Evolutionary conservation across 208 protist genomes (phyloP), one percentile per base, ranked within the genome.

Genomic region (Crithidia thermophila): DNA sequence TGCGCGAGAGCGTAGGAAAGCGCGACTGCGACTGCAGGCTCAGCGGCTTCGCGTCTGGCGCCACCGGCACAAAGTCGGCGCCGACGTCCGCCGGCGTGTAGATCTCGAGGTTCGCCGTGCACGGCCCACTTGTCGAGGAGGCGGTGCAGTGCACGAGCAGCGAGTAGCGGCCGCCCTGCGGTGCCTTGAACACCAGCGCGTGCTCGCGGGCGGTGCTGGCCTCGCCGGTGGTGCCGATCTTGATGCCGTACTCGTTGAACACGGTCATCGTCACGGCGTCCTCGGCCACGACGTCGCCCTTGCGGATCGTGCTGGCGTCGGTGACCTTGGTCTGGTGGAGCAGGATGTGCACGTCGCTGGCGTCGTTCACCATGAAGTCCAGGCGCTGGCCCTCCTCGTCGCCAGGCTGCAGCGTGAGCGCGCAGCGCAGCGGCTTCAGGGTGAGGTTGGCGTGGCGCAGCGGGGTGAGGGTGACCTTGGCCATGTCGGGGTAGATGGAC

Each of bases 401-500:
- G 31, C 59, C 57, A 20, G 50, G 73, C 58, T 63, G 40, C 39
- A 83, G 81, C 28, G 14, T 83, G 23, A 74, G 46, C 23, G 49
- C 66, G 52, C 49, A 64, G 52, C 47, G 51, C 5, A 90, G 58
- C 28, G 86, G 88, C 60, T 73, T 80, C 40, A 77, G 67, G 3
- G 60, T 93, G 36, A 95, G 73, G 30, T 71, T 78, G 9, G 80
- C 89, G 67, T 81, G 77, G 39, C 87, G 81, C 39, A 95, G 57
- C 43, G 89, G 89, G 10, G 87, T 90, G 40, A 95, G 72, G 18
- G 79, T 89, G 13, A 93, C 84, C 60, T 88, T 86, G 16, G 83
- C 74, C 74, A 92, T 81, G 64, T 84, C 85, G 33, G 84, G 89
- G 72, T 94, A 94, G 65, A 94, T 81, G 55, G 89, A 92, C n/a